A percentile compares a stretch with the other conserved stretches of the same genome.
Evolutionary conservation across 768 basidiomycete genomes (phyloP).

Genomic region (Auricularia cornea): DNA sequence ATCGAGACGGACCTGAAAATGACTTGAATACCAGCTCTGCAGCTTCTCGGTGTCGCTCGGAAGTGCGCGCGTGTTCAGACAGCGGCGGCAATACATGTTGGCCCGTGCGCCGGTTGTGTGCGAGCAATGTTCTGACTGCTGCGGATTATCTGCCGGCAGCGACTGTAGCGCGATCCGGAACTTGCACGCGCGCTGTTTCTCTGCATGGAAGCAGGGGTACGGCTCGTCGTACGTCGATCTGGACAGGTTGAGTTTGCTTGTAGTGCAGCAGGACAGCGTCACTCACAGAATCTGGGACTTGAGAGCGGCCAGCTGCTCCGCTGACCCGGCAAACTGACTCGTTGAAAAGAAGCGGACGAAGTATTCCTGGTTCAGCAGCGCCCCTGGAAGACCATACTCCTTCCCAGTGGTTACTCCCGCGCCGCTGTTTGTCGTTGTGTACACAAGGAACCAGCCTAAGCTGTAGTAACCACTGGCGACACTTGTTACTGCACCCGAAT

Average conservation of each 20-base stretch:
- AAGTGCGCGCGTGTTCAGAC: background rate
- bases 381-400: background rate
- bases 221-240: too few relatives aligned
- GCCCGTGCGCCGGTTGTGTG: too few relatives aligned
- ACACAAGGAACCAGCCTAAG: too few relatives aligned
- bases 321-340: background rate
- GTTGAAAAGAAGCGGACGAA: background rate
- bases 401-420: too few relatives aligned
- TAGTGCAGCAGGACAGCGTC: too few relatives aligned
- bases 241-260: too few relatives aligned
- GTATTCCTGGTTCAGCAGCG: background rate
- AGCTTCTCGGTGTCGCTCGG: background rate
- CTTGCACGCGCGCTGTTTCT: background rate
- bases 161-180: background rate
- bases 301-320: too few relatives aligned
- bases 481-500: too few relatives aligned
- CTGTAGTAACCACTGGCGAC: too few relatives aligned
- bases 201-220: background rate
- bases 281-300: too few relatives aligned
- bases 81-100: background rate
- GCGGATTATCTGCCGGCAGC: constrained; percentile 1
- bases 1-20: too few relatives aligned
- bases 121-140: background rate
- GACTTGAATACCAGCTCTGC: background rate
- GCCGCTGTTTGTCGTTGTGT: too few relatives aligned